Base-by-base conservation (phyloP, 169 alveolate genomes). In the Ichthyophthirius multifiliis region DNA sequence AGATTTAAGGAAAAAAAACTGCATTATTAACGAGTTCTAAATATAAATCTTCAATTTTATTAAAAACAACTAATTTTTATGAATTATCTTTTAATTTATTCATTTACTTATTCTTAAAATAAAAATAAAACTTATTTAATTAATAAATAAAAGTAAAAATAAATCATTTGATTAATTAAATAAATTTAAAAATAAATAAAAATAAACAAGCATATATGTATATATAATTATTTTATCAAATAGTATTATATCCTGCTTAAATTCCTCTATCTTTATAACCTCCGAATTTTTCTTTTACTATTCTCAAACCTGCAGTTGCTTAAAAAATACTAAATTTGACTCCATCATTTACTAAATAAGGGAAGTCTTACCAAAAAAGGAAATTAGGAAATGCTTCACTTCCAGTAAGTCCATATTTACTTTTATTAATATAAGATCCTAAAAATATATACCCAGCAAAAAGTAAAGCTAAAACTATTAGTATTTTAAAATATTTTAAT, bases 391-490 rank as follows among this genome's bases (percentile, higher is more conserved):
- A 39, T 27, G 71, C 12, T 27, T 55, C 71, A 6, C 23, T 6
- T 15, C 71, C 71, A 55, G 71, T 55, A 27, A 55, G 13, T 10
- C 71, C 71, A 27, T 55, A 55, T 55, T 55, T 55, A 12, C 71
- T 55, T 55, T 55, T 55, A 55, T 55, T 55, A 55, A 55, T 55
- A 23, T 55, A 55, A 10, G 71, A 55, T 10, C 71, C 71, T 4
- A 16, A 34, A 15, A 23, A 34, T 10, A 55, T 27, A 27, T 55
- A 55, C 13, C 23, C 31, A 20, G 39, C 34, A 1, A 39, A 34
- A 27, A 27, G 15, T 4, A 55, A 27, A n/a, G 31, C 31, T 27
- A 55, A 10, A 4, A 4, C 23, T 10, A 55, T 7, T 5, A 55
- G 16, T 16, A 55, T 55, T 27, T 55, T 23, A 27, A 55, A 55